Base-by-base conservation (phyloP, 805 yeast genomes). In the Sugiyamaella smithiae region DNA sequence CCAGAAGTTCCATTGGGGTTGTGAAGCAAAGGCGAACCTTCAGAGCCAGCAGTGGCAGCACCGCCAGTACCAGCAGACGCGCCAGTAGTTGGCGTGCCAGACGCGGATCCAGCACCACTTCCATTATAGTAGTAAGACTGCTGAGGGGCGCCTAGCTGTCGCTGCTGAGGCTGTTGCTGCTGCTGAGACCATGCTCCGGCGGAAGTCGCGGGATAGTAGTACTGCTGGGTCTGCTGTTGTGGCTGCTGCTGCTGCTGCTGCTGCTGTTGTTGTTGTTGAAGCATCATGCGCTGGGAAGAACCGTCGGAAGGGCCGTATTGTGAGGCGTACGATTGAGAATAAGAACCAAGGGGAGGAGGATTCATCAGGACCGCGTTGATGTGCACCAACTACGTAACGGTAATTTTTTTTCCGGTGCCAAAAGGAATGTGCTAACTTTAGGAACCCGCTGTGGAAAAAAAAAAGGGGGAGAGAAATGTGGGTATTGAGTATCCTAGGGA, bases 11-110 rank as follows among this genome's bases (percentile, higher is more conserved):
- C 17, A 2, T 24, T 20, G 8, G 35, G 25, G 28, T n/a, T 43
- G 31, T 50, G 50, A 35, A 45, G 52, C 50, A 45, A 41, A 36
- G 41, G 46, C 31, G 47, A 35, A 4, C 38, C 38, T 12, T 35
- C 52, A 17, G 50, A 41, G 20, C 24, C 48, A 9, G 43, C 25
- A 11, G 48, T 26, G 37, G 40, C 22, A 24, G 48, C 25, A 9
- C 33, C 48, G 25, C 32, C 26, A 17, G 36, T 6, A 14, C 38
- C 46, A 19, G 43, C 33, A 2, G 33, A 25, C 22, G 33, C 32
- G 19, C 23, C 43, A 22, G 31, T 40, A 19, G 44, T 17, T 11
- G 48, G 24, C 14, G 28, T 36, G 38, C 35, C 42, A 7, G 43
- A 35, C 3, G 33, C 32, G 22, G 36, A 24, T 4, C 45, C 35